Evolutionary conservation across 768 basidiomycete species (phyloP), one percentile per base, ranked within the genome.

Genomic region (Auricularia sp.): DNA sequence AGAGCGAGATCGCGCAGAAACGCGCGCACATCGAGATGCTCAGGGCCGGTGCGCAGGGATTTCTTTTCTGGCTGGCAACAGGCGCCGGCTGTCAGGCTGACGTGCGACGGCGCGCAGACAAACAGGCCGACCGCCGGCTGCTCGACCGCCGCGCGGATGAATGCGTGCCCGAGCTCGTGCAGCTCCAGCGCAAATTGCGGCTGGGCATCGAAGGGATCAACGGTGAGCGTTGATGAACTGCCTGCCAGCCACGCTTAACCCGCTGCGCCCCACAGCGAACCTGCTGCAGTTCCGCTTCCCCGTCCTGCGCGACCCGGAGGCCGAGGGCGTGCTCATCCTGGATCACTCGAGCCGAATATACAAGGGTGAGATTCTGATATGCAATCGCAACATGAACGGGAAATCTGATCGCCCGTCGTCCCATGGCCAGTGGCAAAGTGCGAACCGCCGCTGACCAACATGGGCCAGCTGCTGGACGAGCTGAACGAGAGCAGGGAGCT

Each of bases 131-230:
- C 69, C 79, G 80, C 2, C 74, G 78, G 18, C 81, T 80, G 37
- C 77, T 92, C 54, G 80, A 77, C 34, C 73, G 77, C 3, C 82
- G 86, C 70, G 83, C 84, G 35, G 78, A 81, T 8, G 77, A 76
- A 37, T 73, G 83, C 13, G 73, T 77, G 2, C 83, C 83, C 1
- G 88, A 91, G 68, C 75, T 90, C 33, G 24, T 59, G 73, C 76
- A 2, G 80, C 75, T 14, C 82, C 82, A 90, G 76, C 77, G 78
- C 6, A 75, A 77, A 39, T 75, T 91, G 37, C 81, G 81, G 16
- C 89, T 85, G 72, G 74, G 79, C 16, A 81, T 94, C n/a, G 91
- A 94, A 73, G 92, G 92, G 45, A 82, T 94, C 51, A 85, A 85
- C 69, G 79, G 76, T 77, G 65, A 65, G 21, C 29, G 2, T 29